Conservation (phyloP, 1,284 basidiomycete genomes). For the Leccinum proximum region DNA sequence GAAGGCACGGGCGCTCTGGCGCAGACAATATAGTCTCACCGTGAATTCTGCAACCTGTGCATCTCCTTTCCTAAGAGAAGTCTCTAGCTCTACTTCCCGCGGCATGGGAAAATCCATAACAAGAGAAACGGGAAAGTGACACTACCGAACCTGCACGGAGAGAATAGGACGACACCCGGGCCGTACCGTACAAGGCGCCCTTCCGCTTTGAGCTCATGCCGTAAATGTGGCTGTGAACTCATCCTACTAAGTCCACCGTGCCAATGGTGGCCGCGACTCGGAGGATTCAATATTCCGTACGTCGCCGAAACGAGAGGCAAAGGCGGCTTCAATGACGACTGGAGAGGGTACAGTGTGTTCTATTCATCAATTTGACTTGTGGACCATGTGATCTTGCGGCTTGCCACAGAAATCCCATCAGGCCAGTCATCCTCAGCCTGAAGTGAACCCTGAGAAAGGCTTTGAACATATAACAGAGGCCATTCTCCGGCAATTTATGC, state of each 20-base stretch:
- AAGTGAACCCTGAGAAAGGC: neutral
- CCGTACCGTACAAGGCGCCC: slow-evolving; percentile 1
- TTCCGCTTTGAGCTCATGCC: slow-evolving; percentile 26
- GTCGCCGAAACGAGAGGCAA: neutral
- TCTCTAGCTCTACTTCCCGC: slow-evolving; percentile 76
- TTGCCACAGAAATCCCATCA: neutral
- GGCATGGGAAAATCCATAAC: slow-evolving; percentile 67
- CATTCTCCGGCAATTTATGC: neutral
- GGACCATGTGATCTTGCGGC: neutral
- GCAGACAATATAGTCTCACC: slow-evolving; percentile 39
- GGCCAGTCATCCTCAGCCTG: neutral
- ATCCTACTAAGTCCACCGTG: neutral
- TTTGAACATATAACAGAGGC: neutral
- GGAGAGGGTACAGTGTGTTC: neutral
- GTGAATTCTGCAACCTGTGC: slow-evolving; percentile 64
- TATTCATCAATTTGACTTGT: neutral
- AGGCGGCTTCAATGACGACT: neutral
- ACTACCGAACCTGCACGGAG: slow-evolving; percentile 13
- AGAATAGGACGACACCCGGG: slow-evolving; percentile 13
- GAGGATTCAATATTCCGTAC: neutral
- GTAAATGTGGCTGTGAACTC: slow-evolving; percentile 31
- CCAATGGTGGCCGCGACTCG: neutral
- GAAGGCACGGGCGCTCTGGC: slow-evolving; percentile 16
- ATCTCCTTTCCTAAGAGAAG: slow-evolving; percentile 67
- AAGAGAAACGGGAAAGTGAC: slow-evolving; percentile 15